Percentiles rank a stretch among this genome's conserved stretches.
Evolutionary conservation across 192 early-diverging fungal species (phyloP).

Genomic region (Piromyces finnis): DNA sequence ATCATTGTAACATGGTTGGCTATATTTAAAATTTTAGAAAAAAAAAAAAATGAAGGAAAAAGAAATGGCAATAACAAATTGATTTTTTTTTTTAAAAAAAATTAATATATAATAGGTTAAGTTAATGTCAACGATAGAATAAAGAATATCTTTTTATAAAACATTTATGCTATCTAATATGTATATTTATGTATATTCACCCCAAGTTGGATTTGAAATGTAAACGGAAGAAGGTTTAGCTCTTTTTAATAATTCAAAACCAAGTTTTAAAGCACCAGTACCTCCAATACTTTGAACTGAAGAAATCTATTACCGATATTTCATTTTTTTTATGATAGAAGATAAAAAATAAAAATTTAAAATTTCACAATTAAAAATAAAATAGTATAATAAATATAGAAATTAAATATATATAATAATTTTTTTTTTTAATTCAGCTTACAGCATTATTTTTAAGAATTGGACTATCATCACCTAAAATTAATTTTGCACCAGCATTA

Average conservation of each 20-base stretch:
- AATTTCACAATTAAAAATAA: too few species aligned
- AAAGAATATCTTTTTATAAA: too few species aligned
- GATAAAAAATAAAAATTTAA: neutral
- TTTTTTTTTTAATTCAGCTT: neutral
- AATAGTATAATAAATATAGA: too few species aligned
- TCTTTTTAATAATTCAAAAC: slow-evolving; percentile 59
- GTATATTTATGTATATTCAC: neutral
- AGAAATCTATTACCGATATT: slow-evolving; percentile 6
- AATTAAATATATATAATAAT: too few species aligned
- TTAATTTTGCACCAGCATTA: slow-evolving; percentile 56
- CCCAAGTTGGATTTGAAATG: slow-evolving; percentile 92
- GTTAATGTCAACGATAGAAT: too few species aligned
- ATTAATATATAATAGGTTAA: too few species aligned
- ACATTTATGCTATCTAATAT: too few species aligned
- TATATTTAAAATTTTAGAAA: neutral
- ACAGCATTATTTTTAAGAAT: slow-evolving; percentile 54
- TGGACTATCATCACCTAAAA: slow-evolving; percentile 57
- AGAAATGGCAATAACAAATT: too few species aligned
- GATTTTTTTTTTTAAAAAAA: too few species aligned
- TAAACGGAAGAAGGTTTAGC: slow-evolving; percentile 35
- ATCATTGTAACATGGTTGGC: slow-evolving; percentile 86
- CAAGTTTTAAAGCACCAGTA: slow-evolving; percentile 77
- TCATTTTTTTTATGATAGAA: neutral
- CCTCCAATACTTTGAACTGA: slow-evolving; percentile 86
- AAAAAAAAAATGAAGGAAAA: too few species aligned